Conservation (phyloP, 768 basidiomycete genomes). For the Pisolithus orientalis region DNA sequence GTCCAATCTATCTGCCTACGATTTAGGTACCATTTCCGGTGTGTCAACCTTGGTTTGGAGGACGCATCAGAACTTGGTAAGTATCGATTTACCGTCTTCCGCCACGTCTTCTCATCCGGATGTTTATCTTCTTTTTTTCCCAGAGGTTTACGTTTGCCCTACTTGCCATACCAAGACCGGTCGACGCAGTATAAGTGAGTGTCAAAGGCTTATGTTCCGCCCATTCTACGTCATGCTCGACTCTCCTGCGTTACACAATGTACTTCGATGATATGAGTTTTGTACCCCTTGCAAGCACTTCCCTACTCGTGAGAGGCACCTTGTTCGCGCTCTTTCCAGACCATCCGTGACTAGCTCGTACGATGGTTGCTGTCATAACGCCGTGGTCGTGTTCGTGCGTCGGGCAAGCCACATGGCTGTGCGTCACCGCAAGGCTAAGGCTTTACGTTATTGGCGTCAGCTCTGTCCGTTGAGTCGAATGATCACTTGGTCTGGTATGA, state of each 20-base stretch:
- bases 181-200: conserved; percentile 75
- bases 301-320: conserved; percentile 29
- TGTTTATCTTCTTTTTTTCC: not conserved
- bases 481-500: conserved; percentile 27
- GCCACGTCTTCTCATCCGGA: conserved; percentile 9
- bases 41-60: conserved; percentile 54
- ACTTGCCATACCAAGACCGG: conserved; percentile 57
- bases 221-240: conserved; percentile 23
- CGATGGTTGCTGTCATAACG: conserved; percentile 27
- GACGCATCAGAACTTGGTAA: conserved; percentile 76
- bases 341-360: conserved; percentile 23
- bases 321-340: conserved; percentile 25
- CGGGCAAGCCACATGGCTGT: conserved; percentile 13
- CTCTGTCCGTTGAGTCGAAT: conserved; percentile 31
- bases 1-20: conserved; percentile 2
- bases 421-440: conserved; percentile 28
- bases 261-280: conserved; percentile 32
- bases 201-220: conserved; percentile 28
- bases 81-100: conserved; percentile 25
- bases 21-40: conserved; percentile 78
- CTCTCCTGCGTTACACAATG: conserved; percentile 24
- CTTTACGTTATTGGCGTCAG: conserved; percentile 30
- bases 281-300: conserved; percentile 31
- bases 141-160: conserved; percentile 57
- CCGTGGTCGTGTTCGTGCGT: conserved; percentile 22